Percentiles rank a stretch among this genome's conserved stretches.
Conservation (phyloP, 73 alveolate genomes). For the Paramecium sexaurelia region DNA sequence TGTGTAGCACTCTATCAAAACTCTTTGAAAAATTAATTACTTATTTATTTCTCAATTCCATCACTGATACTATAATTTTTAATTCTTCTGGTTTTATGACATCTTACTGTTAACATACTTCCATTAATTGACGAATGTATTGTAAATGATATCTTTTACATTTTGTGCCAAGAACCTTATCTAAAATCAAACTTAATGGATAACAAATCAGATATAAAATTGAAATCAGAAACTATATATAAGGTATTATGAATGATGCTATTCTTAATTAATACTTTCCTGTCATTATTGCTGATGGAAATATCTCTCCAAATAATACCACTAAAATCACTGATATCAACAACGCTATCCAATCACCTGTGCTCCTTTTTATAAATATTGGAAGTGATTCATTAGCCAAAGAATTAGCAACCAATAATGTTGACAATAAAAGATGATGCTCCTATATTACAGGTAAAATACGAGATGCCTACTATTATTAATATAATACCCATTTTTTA, state of each 20-base stretch:
- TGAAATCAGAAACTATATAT: conserved; percentile 72
- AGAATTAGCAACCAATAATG: conserved; percentile 90
- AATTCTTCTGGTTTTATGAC: not conserved
- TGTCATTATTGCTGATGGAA: conserved; percentile 96
- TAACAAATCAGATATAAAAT: conserved; percentile 67
- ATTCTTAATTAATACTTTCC: conserved; percentile 91
- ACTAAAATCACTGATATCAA: conserved; percentile 88
- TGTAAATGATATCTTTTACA: conserved; percentile 1
- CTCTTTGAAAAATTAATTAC: not conserved
- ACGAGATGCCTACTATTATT: conserved; percentile 5
- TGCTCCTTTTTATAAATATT: conserved; percentile 85
- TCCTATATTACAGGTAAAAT: conserved; percentile 86
- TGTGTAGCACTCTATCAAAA: not conserved
- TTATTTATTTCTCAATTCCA: not conserved
- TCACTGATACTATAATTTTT: not conserved
- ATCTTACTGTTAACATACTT: not conserved
- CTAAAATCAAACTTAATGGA: conserved; percentile 75
- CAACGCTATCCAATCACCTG: conserved; percentile 89
- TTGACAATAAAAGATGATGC: conserved; percentile 92
- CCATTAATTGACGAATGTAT: not conserved
- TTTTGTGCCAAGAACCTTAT: conserved; percentile 69
- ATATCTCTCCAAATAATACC: conserved; percentile 91
- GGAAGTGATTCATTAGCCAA: conserved; percentile 95
- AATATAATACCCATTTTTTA: not conserved
- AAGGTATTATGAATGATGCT: conserved; percentile 89